Evolutionary conservation across 148 eudicot genomes (phyloP).

Genomic region (Persicaria tinctoria): DNA sequence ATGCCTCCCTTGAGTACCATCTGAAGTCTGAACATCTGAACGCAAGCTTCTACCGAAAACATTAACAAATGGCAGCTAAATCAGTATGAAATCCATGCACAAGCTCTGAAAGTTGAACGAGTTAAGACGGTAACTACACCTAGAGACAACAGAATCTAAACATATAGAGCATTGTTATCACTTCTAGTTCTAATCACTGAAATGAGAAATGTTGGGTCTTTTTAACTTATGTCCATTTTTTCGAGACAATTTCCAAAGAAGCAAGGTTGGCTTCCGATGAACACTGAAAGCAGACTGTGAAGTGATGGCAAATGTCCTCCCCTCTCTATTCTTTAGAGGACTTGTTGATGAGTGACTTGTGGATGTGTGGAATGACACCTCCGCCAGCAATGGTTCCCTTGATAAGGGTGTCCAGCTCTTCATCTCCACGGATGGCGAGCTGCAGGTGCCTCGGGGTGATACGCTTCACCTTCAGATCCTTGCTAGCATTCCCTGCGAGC

Average conservation of each 20-base stretch:
- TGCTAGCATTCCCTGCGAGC: slow-evolving; percentile 58
- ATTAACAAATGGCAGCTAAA: neutral
- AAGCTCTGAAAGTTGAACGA: neutral
- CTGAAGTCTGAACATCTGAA: too few relatives aligned
- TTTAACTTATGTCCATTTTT: neutral
- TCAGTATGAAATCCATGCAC: slow-evolving; percentile 1
- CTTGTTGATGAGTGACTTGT: slow-evolving; percentile 67
- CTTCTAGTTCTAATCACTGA: neutral
- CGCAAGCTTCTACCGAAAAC: neutral
- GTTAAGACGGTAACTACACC: neutral
- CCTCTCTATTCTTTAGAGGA: slow-evolving; percentile 44
- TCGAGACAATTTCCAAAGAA: neutral
- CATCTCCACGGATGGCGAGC: slow-evolving; percentile 63
- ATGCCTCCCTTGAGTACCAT: too few relatives aligned
- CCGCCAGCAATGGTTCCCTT: slow-evolving; percentile 71
- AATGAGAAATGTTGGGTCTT: neutral
- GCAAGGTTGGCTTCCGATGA: neutral
- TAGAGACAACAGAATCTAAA: neutral
- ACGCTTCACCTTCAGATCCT: slow-evolving; percentile 67
- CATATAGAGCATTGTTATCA: neutral
- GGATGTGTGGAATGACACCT: slow-evolving; percentile 61
- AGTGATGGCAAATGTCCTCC: neutral
- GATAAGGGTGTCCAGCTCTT: slow-evolving; percentile 59
- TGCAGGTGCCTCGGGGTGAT: slow-evolving; percentile 60
- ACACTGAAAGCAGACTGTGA: too few relatives aligned